Percentiles rank a stretch among this genome's conserved stretches.
Conservation (phyloP, 2,329 filamentous ascomycete genomes). For the Ceratocystis variospora region DNA sequence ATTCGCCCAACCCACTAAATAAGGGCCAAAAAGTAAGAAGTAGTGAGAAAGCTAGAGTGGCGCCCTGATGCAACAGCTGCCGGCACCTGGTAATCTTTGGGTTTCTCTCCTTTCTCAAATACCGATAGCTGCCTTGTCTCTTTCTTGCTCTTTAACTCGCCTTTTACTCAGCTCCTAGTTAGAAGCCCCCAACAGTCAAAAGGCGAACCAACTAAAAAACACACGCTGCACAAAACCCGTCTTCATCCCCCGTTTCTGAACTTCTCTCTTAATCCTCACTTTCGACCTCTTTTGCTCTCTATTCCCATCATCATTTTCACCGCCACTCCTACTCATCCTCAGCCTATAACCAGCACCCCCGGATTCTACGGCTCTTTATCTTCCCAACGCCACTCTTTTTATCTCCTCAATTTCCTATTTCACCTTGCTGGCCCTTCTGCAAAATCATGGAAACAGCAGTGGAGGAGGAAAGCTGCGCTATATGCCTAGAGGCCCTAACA, state of each 20-base stretch:
- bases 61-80: not conserved
- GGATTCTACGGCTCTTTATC: not conserved
- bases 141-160: constrained; percentile 15
- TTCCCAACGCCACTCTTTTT: not conserved
- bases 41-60: not conserved
- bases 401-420: not conserved
- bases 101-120: constrained; percentile 1
- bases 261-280: constrained; percentile 4
- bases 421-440: not conserved
- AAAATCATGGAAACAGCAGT: constrained; percentile 9
- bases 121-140: constrained; percentile 10
- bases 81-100: not conserved
- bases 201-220: constrained; percentile 2
- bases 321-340: not conserved
- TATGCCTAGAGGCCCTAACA: constrained; percentile 12
- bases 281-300: not conserved
- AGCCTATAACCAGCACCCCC: not conserved
- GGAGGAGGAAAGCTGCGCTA: constrained; percentile 12
- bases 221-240: not conserved
- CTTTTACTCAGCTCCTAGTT: not conserved
- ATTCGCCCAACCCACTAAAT: not conserved
- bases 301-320: not conserved
- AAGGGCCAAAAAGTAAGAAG: not conserved
- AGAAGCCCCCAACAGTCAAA: constrained; percentile 8
- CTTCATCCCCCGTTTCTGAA: not conserved